Evolutionary conservation across 2,329 filamentous ascomycete genomes (phyloP).

Genomic region (Colletotrichum neosansevieriae): DNA sequence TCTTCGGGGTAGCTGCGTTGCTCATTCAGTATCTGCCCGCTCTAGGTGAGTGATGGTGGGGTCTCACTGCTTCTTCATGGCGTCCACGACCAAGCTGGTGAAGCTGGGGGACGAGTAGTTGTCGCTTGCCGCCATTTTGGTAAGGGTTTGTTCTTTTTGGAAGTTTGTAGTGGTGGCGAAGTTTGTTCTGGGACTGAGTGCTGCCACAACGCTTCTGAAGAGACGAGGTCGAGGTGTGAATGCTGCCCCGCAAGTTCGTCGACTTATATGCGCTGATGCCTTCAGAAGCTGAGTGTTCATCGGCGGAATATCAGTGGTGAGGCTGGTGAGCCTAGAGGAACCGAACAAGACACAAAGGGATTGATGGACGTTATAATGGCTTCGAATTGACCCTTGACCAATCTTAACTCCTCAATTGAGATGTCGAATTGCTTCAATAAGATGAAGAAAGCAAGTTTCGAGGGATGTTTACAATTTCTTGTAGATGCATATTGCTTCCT

Average conservation of each 20-base stretch:
- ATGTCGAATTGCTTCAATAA: neutral
- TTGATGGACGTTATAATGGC: neutral
- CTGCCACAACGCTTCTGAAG: neutral
- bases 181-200: neutral
- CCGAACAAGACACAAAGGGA: neutral
- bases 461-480: neutral
- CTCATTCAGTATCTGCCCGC: conserved; percentile 9
- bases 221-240: conserved; percentile 12
- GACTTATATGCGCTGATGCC: conserved; percentile 38
- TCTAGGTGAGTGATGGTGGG: neutral
- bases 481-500: conserved; percentile 23
- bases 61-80: conserved; percentile 83
- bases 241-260: conserved; percentile 23
- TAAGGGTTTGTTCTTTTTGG: neutral
- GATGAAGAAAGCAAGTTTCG: neutral
- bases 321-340: conserved; percentile 17
- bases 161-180: neutral
- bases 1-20: conserved; percentile 82
- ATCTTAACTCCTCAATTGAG: neutral
- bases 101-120: conserved; percentile 51
- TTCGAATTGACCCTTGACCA: neutral
- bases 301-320: conserved; percentile 1
- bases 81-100: conserved; percentile 74
- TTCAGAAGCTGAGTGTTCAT: conserved; percentile 27
- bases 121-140: conserved; percentile 25